Evolutionary conservation across 2,329 filamentous ascomycete species (phyloP), one percentile per base, ranked within the genome.

Genomic region (Hymenoscyphus repandus): DNA sequence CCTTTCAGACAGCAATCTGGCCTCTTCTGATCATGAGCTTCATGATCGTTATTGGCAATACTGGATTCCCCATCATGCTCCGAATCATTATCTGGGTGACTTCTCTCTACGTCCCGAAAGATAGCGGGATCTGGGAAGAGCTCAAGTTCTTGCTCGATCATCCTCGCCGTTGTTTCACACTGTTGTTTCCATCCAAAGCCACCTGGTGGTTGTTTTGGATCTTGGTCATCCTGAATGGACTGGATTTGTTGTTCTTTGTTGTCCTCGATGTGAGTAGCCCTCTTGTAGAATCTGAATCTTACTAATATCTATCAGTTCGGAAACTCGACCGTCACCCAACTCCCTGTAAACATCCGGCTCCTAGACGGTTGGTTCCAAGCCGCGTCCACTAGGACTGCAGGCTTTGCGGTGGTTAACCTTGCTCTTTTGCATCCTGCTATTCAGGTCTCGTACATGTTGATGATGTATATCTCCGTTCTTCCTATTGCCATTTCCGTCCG

Each of bases 381-480:
- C 1, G 83, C 86, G 0, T 85, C 89, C 5, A 97, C 92, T 1
- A 78, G 93, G 65, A 97, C 93, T 0, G 92, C 93, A 3, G 92
- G 93, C 0, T 96, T 96, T 64, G 78, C 87, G 1, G 88, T 87
- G 30, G 80, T 97, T 60, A 90, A 86, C 65, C 72, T 97, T 36
- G 74, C 86, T 1, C 72, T 79, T 0, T 74, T 99, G 1, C 91
- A 97, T 59, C 91, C 93, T 1, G 93, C 88, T 2, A 89, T 96
- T 51, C 91, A 96, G 63, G 90, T 95, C 12, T 89, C 90, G 20
- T 97, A 96, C 71, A 75, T 97, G 69, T 85, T 97, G 69, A 97
- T 97, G 93, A 97, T 97, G 93, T 97, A 97, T 69, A 96, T 97
- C 55, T 96, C 91, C 51, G 88, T 96, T 53, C 95, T 96, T 61